These are phyloP conservation scores for Cordyceps pruinosa DNA, from an alignment of 2,329 filamentous ascomycete species.

Conservation along the genomic window DNA sequence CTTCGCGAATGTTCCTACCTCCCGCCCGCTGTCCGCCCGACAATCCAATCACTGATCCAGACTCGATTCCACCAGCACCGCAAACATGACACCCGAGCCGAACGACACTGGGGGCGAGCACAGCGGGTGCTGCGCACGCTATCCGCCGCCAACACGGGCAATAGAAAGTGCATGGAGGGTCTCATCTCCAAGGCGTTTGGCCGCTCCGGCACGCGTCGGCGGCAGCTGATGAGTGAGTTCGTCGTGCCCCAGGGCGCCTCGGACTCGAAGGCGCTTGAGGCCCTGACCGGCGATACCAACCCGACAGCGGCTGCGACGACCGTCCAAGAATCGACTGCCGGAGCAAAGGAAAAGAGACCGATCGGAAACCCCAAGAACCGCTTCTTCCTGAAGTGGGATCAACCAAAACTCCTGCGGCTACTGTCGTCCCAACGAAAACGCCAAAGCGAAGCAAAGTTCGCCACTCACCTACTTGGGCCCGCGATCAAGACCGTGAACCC, in stretches of 20 bases:
- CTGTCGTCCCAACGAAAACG: slow-evolving; percentile 35
- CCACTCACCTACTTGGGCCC: slow-evolving; percentile 21
- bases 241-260: slow-evolving; percentile 29
- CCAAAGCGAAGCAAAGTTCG: slow-evolving; percentile 20
- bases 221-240: slow-evolving; percentile 38
- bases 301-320: neutral
- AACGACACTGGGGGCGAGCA: slow-evolving; percentile 33
- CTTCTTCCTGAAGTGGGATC: slow-evolving; percentile 45
- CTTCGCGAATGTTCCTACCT: slow-evolving; percentile 57
- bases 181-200: slow-evolving; percentile 47
- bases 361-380: slow-evolving; percentile 12
- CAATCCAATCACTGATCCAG: slow-evolving; percentile 36
- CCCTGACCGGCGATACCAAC: slow-evolving; percentile 17
- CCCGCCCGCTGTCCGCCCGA: slow-evolving; percentile 41
- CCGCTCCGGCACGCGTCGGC: slow-evolving; percentile 43
- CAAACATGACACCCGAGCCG: slow-evolving; percentile 21
- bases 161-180: slow-evolving; percentile 37
- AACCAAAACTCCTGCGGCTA: slow-evolving; percentile 35
- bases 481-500: slow-evolving; percentile 28
- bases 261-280: slow-evolving; percentile 36
- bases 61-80: slow-evolving; percentile 39
- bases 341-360: slow-evolving; percentile 10
- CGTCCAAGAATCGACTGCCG: neutral
- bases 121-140: slow-evolving; percentile 39
- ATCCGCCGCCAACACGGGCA: slow-evolving; percentile 47